These are phyloP conservation scores for Penicillium frequentans DNA, from an alignment of 2,329 filamentous ascomycete genomes.

Conservation along the genomic window DNA sequence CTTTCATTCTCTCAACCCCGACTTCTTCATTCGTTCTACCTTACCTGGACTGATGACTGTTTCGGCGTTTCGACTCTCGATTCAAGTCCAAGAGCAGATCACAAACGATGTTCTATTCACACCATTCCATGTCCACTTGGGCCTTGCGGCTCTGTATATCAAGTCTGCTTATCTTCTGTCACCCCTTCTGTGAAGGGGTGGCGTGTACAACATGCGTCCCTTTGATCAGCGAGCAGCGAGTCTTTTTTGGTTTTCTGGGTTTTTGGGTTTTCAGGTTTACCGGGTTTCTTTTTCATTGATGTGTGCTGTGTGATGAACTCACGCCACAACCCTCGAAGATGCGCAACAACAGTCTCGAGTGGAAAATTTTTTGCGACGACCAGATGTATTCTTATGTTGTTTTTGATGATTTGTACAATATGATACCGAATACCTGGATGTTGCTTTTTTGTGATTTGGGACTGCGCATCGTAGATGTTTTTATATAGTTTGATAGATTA, in stretches of 20 bases:
- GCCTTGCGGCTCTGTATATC: constrained; percentile 1
- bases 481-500: neutral
- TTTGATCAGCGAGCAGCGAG: constrained; percentile 13
- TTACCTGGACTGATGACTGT: constrained; percentile 10
- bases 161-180: neutral
- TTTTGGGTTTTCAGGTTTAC: neutral
- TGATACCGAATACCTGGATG: neutral
- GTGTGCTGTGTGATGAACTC: neutral
- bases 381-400: neutral
- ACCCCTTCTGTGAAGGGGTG: constrained; percentile 5
- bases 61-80: constrained; percentile 9
- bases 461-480: neutral
- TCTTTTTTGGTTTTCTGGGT: neutral
- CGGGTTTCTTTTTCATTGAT: neutral
- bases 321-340: neutral
- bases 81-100: constrained; percentile 13
- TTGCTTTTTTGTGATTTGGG: neutral
- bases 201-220: constrained; percentile 10
- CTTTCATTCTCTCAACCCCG: neutral
- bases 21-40: neutral
- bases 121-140: neutral
- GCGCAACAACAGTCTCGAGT: neutral
- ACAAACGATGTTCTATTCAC: constrained; percentile 19
- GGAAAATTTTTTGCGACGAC: neutral
- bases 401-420: neutral